Conservation (phyloP, 2,329 filamentous ascomycete species). For the Lasiodiplodia sp. region DNA sequence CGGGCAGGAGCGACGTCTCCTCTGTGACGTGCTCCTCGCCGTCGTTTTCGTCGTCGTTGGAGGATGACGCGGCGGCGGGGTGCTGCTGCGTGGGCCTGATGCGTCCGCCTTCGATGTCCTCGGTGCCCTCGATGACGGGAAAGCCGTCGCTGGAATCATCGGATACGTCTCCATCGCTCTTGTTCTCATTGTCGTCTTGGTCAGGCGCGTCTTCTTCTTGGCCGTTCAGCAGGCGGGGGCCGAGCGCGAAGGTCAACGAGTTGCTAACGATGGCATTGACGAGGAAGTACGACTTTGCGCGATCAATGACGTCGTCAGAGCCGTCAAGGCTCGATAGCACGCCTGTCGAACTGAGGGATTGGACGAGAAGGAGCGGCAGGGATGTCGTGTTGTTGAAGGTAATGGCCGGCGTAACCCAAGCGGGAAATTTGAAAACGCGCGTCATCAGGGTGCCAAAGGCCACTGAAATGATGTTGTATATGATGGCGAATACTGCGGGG, state of each 20-base stretch:
- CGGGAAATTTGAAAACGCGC: slow-evolving; percentile 57
- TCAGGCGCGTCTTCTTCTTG: slow-evolving; percentile 50
- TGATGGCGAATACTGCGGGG: slow-evolving; percentile 56
- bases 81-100: slow-evolving; percentile 32
- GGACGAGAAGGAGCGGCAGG: slow-evolving; percentile 59
- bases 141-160: slow-evolving; percentile 28
- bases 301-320: slow-evolving; percentile 57
- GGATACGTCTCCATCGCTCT: slow-evolving; percentile 40
- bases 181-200: neutral
- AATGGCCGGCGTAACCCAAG: slow-evolving; percentile 62
- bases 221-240: slow-evolving; percentile 64
- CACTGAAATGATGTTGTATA: slow-evolving; percentile 60
- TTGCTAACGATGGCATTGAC: slow-evolving; percentile 70
- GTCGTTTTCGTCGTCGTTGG: slow-evolving; percentile 36
- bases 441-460: slow-evolving; percentile 54
- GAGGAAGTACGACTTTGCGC: slow-evolving; percentile 71
- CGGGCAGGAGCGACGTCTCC: slow-evolving; percentile 60
- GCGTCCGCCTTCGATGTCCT: slow-evolving; percentile 33
- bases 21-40: slow-evolving; percentile 48
- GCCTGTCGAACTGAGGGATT: slow-evolving; percentile 63
- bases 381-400: slow-evolving; percentile 66
- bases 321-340: slow-evolving; percentile 59
- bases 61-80: slow-evolving; percentile 29
- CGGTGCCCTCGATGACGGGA: slow-evolving; percentile 12
- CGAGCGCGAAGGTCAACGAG: slow-evolving; percentile 69